Evolutionary conservation across 108 stramenopile species (phyloP).

Genomic region (Fistulifera pelliculosa): DNA sequence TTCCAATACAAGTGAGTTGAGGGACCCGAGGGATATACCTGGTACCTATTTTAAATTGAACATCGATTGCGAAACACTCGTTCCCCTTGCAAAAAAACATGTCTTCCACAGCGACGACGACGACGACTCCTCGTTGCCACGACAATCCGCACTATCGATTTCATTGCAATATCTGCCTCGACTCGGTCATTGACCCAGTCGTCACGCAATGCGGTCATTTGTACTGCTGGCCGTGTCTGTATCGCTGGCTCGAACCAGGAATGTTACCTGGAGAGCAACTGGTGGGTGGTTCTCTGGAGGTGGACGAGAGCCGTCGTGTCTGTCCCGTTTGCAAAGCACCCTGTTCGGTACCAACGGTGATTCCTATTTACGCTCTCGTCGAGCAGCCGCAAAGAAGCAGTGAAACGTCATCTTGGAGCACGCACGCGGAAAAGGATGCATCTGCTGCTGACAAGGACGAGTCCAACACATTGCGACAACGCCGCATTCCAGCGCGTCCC

Average conservation of each 20-base stretch:
- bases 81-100: too few species aligned
- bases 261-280: conserved; percentile 39
- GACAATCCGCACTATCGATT: conserved; percentile 37
- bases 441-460: too few species aligned
- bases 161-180: conserved; percentile 84
- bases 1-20: too few species aligned
- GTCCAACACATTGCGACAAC: not conserved
- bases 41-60: too few species aligned
- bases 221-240: conserved; percentile 89
- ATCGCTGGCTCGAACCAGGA: conserved; percentile 61
- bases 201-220: conserved; percentile 85
- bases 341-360: conserved; percentile 54
- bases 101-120: too few species aligned
- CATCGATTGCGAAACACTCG: too few species aligned
- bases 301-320: conserved; percentile 30
- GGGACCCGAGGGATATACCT: too few species aligned
- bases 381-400: too few species aligned
- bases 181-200: conserved; percentile 70
- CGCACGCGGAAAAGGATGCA: too few species aligned
- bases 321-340: conserved; percentile 81
- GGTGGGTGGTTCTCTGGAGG: conserved; percentile 8
- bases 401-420: too few species aligned
- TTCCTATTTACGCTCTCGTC: conserved; percentile 57
- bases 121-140: too few species aligned
- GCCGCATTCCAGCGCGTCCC: not conserved